Conservation (phyloP, 805 yeast genomes). For the Sugiyamaella marilandica region DNA sequence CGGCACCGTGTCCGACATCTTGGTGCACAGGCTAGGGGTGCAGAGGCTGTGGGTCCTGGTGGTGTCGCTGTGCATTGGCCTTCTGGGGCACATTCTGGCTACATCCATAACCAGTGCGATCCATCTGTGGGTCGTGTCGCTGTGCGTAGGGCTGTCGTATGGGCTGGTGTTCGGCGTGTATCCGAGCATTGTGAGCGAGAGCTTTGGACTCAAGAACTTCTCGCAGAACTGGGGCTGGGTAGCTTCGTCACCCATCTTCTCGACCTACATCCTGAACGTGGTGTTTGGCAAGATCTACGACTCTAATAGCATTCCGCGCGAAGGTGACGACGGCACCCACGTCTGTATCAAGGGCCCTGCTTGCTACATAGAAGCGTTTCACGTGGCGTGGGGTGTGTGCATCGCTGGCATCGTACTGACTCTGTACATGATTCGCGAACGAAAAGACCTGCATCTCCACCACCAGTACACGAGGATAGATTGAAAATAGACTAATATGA, state of each 20-base stretch:
- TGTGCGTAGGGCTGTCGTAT: conserved; percentile 62
- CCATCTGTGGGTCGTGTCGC: conserved; percentile 46
- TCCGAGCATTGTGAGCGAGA: conserved; percentile 67
- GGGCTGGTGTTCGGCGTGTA: conserved; percentile 67
- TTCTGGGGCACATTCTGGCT: conserved; percentile 49
- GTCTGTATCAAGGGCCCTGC: conserved; percentile 17
- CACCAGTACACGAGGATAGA: neutral
- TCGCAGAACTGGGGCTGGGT: conserved; percentile 71
- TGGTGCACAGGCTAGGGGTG: conserved; percentile 43
- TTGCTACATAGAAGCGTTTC: conserved; percentile 21
- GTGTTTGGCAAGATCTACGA: conserved; percentile 65
- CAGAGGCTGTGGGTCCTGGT: conserved; percentile 54
- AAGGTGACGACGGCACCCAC: conserved; percentile 12
- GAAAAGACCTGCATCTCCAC: neutral
- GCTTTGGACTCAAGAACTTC: conserved; percentile 62
- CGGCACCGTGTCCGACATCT: conserved; percentile 59
- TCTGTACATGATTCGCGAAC: conserved; percentile 12
- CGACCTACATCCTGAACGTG: conserved; percentile 54
- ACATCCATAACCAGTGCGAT: conserved; percentile 16
- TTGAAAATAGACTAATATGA: neutral
- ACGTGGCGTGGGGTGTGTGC: conserved; percentile 11
- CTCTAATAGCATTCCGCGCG: conserved; percentile 28
- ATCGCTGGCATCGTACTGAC: conserved; percentile 9
- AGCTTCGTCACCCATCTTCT: conserved; percentile 58
- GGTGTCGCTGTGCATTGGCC: conserved; percentile 46